Percentiles rank a stretch among this genome's conserved stretches.
phyloP scores from a whole-genome alignment of 2,329 filamentous ascomycete species.

The Trichoderma atroviride region DNA sequence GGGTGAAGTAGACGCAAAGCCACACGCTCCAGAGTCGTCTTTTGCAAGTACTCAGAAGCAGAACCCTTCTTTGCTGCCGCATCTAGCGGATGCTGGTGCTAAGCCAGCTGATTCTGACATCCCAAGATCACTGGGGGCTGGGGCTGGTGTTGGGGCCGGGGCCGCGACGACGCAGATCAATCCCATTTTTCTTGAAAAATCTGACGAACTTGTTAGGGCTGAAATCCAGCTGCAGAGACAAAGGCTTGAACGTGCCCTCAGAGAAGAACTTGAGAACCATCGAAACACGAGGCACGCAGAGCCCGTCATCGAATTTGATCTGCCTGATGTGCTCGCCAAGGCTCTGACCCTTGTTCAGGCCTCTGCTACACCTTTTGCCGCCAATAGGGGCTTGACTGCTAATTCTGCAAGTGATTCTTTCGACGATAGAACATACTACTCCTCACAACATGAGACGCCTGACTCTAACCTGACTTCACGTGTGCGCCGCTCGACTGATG shows the following conservation, averaged over 20 bases:
- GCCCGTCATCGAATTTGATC: conserved; percentile 66
- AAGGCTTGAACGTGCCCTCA: conserved; percentile 75
- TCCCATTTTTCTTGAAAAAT: conserved; percentile 83
- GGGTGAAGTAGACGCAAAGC: conserved; percentile 27
- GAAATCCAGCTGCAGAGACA: conserved; percentile 80
- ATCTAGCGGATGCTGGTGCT: not conserved
- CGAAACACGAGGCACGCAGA: conserved; percentile 52
- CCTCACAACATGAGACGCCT: conserved; percentile 84
- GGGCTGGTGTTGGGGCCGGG: conserved; percentile 28
- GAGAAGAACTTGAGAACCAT: conserved; percentile 73
- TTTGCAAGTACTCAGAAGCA: not conserved
- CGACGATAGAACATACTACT: conserved; percentile 95
- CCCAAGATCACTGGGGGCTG: conserved; percentile 36
- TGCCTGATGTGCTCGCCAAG: conserved; percentile 71
- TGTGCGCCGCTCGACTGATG: conserved; percentile 50
- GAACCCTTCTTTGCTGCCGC: not conserved
- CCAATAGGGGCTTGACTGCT: conserved; percentile 56
- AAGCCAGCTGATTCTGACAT: not conserved
- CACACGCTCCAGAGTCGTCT: not conserved
- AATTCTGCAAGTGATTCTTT: conserved; percentile 75
- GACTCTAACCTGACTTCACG: conserved; percentile 54
- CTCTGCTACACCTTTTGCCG: conserved; percentile 61
- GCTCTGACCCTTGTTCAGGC: conserved; percentile 73
- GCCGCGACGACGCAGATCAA: conserved; percentile 70
- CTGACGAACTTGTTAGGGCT: conserved; percentile 79